A percentile compares a stretch with the other conserved stretches of the same genome.
These are phyloP conservation scores for Amauroascus niger DNA, from an alignment of 2,329 filamentous ascomycete species.

Conservation along the genomic window DNA sequence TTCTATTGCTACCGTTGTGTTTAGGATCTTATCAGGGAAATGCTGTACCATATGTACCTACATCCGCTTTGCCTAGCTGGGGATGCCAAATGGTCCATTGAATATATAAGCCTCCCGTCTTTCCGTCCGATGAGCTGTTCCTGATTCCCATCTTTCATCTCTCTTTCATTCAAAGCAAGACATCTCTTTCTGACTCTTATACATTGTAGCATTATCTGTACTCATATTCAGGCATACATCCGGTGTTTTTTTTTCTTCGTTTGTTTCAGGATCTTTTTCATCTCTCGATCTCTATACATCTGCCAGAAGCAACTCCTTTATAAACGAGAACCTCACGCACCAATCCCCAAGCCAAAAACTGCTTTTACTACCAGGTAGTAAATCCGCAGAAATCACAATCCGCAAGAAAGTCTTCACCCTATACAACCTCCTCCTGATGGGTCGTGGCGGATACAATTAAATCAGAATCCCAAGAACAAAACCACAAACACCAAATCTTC, in stretches of 20 bases:
- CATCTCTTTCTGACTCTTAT: constrained; percentile 1
- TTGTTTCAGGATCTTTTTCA: neutral
- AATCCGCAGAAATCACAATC: neutral
- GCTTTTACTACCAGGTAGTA: neutral
- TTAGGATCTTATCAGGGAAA: neutral
- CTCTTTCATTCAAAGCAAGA: constrained; percentile 4
- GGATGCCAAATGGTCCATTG: neutral
- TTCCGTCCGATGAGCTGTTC: neutral
- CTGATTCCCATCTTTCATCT: neutral
- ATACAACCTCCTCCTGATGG: constrained; percentile 16
- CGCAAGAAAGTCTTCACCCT: neutral
- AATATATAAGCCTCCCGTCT: constrained; percentile 3
- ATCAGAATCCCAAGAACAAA: neutral
- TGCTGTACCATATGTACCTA: neutral
- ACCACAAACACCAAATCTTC: neutral
- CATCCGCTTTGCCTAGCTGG: neutral
- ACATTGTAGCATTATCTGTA: constrained; percentile 10
- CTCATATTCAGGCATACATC: neutral
- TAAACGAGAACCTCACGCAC: no score
- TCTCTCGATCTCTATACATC: neutral
- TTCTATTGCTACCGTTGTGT: neutral
- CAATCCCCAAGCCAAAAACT: no score
- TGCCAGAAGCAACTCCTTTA: neutral
- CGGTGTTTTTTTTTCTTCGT: neutral
- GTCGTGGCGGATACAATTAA: constrained; percentile 27